Evolutionary conservation across 2,329 filamentous ascomycete genomes (phyloP).

Genomic region (Ilyonectria robusta): DNA sequence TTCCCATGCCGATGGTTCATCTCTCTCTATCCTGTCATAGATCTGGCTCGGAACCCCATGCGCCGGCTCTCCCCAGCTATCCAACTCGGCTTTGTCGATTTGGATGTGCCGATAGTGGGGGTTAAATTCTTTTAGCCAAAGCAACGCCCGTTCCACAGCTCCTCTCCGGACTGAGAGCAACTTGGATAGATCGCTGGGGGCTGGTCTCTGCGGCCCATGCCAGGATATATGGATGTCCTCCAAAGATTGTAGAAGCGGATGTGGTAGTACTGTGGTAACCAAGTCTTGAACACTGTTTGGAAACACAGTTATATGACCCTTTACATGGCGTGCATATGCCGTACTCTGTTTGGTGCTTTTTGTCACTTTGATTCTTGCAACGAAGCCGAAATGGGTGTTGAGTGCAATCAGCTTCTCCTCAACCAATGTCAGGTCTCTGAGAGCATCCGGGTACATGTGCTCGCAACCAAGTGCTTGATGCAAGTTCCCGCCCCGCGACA

Average conservation of each 20-base stretch:
- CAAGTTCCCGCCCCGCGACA: constrained; percentile 1
- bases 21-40: constrained; percentile 13
- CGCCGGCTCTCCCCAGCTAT: constrained; percentile 13
- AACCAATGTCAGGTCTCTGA: constrained; percentile 14
- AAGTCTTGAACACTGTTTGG: constrained; percentile 20
- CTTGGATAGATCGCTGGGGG: constrained; percentile 20
- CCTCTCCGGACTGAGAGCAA: not conserved
- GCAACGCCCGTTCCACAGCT: not conserved
- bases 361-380: constrained; percentile 1
- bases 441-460: not conserved
- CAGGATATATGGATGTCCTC: constrained; percentile 9
- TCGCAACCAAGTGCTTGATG: not conserved
- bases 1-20: no score
- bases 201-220: constrained; percentile 19
- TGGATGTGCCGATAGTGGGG: constrained; percentile 14
- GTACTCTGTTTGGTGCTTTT: no score
- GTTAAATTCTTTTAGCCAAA: constrained; percentile 15
- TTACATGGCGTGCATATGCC: not conserved
- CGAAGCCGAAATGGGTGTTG: constrained; percentile 8
- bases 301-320: constrained; percentile 18
- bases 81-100: constrained; percentile 15
- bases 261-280: constrained; percentile 11
- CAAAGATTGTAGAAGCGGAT: constrained; percentile 6
- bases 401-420: constrained; percentile 17
- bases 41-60: constrained; percentile 19